These are phyloP conservation scores for Maudiozyma humilis DNA, from an alignment of 1,139 yeast species.

Conservation along the genomic window DNA sequence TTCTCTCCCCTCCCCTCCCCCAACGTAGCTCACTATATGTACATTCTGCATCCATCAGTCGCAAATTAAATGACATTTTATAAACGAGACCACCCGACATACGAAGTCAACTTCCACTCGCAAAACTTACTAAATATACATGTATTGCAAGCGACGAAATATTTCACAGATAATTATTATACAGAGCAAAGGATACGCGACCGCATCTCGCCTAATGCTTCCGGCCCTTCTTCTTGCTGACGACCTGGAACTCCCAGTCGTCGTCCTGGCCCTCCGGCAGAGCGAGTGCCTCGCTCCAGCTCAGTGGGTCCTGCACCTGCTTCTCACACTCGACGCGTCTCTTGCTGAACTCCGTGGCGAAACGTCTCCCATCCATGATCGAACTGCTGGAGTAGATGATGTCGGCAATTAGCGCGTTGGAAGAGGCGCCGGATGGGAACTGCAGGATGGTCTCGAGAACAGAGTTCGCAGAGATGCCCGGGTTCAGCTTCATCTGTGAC, in stretches of 20 bases:
- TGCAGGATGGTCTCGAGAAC: conserved; percentile 73
- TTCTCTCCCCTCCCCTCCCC: too few species aligned
- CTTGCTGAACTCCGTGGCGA: conserved; percentile 82
- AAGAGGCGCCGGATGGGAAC: conserved; percentile 65
- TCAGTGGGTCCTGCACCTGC: conserved; percentile 46
- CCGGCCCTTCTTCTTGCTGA: conserved; percentile 54
- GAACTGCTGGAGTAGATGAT: conserved; percentile 85
- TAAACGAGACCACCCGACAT: too few species aligned
- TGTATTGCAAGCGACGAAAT: not conserved
- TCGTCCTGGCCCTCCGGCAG: conserved; percentile 51
- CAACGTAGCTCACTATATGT: not conserved
- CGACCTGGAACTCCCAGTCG: conserved; percentile 77
- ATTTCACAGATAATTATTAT: not conserved
- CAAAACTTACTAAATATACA: not conserved
- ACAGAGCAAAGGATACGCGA: not conserved
- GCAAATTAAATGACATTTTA: not conserved
- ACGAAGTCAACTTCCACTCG: too few species aligned
- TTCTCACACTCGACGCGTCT: conserved; percentile 66
- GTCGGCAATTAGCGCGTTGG: conserved; percentile 82
- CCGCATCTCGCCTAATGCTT: conserved; percentile 24
- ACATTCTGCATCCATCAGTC: not conserved
- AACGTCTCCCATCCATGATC: conserved; percentile 90
- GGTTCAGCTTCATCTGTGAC: conserved; percentile 60
- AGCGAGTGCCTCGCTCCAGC: conserved; percentile 63
- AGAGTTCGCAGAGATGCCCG: conserved; percentile 67